Evolutionary conservation across 2,329 filamentous ascomycete genomes (phyloP).

Genomic region (Microcera coccophila): DNA sequence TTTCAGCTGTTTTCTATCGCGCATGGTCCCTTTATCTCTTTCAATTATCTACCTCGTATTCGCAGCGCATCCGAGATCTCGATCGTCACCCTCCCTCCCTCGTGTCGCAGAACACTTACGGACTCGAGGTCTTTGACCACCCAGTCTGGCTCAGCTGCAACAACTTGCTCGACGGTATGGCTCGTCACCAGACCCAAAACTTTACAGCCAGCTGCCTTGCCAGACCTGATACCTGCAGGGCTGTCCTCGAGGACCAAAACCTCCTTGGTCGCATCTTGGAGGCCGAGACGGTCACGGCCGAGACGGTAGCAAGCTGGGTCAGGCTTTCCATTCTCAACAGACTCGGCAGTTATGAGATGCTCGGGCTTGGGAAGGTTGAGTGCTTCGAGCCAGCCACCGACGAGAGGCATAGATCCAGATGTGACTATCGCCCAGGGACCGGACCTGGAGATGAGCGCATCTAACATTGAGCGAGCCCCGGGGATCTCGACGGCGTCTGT

Average conservation of each 20-base stretch:
- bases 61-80: conserved; percentile 62
- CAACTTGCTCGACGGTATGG: conserved; percentile 68
- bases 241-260: conserved; percentile 85
- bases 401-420: conserved; percentile 64
- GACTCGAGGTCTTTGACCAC: conserved; percentile 76
- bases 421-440: conserved; percentile 85
- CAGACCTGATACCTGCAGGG: conserved; percentile 76
- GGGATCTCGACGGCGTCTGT: conserved; percentile 79
- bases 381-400: conserved; percentile 68
- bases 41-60: conserved; percentile 15
- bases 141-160: conserved; percentile 79
- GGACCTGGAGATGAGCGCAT: conserved; percentile 56
- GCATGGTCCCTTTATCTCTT: conserved; percentile 5
- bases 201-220: conserved; percentile 80
- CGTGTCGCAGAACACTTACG: conserved; percentile 58
- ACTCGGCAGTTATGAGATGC: conserved; percentile 70
- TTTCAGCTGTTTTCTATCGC: conserved; percentile 5
- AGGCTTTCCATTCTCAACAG: conserved; percentile 71
- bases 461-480: conserved; percentile 69
- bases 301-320: conserved; percentile 71
- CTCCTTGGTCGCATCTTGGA: conserved; percentile 44
- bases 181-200: conserved; percentile 84
- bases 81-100: conserved; percentile 59
- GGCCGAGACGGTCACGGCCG: conserved; percentile 58
- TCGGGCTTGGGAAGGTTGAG: conserved; percentile 58